phyloP scores from a whole-genome alignment of 768 basidiomycete species.

The Boletus sp. region DNA sequence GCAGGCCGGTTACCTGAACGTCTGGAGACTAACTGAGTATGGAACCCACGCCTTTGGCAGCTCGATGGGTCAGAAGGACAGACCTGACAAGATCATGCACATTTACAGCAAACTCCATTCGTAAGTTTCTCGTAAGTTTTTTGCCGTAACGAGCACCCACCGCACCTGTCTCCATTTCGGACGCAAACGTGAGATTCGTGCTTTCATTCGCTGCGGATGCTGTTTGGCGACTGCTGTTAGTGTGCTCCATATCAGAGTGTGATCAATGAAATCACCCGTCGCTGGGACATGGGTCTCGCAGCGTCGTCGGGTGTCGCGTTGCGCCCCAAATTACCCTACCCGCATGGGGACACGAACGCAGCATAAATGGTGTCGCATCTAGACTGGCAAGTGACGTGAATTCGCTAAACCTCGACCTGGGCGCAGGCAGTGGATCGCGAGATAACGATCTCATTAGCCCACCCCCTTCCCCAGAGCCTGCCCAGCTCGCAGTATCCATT shows the following conservation, averaged over 20 bases:
- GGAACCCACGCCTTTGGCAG: slow-evolving; percentile 32
- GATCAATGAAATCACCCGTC: slow-evolving; percentile 29
- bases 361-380: slow-evolving; percentile 6
- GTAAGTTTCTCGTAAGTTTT: slow-evolving; percentile 23
- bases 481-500: slow-evolving; percentile 5
- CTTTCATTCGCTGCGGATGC: slow-evolving; percentile 12
- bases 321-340: slow-evolving; percentile 2
- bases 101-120: slow-evolving; percentile 28
- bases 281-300: slow-evolving; percentile 4
- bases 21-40: slow-evolving; percentile 23
- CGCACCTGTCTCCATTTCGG: slow-evolving; percentile 25
- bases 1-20: slow-evolving; percentile 17
- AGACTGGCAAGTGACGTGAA: slow-evolving; percentile 27
- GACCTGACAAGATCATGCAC: slow-evolving; percentile 25
- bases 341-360: neutral
- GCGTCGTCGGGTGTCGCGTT: no score
- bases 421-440: slow-evolving; percentile 29
- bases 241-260: slow-evolving; percentile 16
- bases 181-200: slow-evolving; percentile 21
- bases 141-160: slow-evolving; percentile 30
- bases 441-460: slow-evolving; percentile 25
- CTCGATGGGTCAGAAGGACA: slow-evolving; percentile 28
- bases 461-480: neutral
- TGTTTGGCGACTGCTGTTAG: slow-evolving; percentile 1
- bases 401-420: slow-evolving; percentile 15